Evolutionary conservation across 164 flowering plant genomes (phyloP), one percentile per base, ranked within the genome.

Genomic region (Annona squamosa): DNA sequence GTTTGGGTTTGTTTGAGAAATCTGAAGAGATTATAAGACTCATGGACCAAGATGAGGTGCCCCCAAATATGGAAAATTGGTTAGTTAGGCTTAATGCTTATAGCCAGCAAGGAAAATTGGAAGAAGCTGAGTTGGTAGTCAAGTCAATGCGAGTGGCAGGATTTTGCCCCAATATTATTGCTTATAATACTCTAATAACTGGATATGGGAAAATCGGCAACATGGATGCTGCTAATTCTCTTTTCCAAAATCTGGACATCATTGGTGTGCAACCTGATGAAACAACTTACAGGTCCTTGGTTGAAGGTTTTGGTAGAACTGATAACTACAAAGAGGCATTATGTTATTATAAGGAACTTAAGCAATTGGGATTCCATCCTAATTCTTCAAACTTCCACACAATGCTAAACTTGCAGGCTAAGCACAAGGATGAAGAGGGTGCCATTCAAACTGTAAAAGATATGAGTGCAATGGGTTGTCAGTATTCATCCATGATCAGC

Each of bases 261-360:
- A 73, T 81, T 63, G 92, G 89, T 44, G 73, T 95, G 70, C 84
- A 84, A 74, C 90, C 97, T 19, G 96, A 95, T 85, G 97, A 95
- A 80, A 86, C 96, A 65, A 91, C 94, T 65, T 95, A 86, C 79
- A 87, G 98, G 66, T 88, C 94, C 67, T 89, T 95, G 94, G 84
- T 95, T 69, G 99, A 95, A 86, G 97, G 99, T 48, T 95, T 90
- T 92, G 98, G 97, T 63, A 84, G 94, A 75, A 85, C 86, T 12
- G 82, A 81, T 5, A 84, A 87, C 78, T 88, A 88, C 65, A 68
- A 73, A 61, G 77, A 84, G 79, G 90, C 93, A 45, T 67, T 75
- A 37, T 83, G 90, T 86, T 86, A 86, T 72, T 92, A 87, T 71
- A 65, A 81, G 67, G 85, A 87, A 77, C 90, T 95, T 62, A 89